These are phyloP conservation scores for Bruguiera gymnorhiza DNA, from an alignment of 345 rosid genomes.

Conservation along the genomic window DNA sequence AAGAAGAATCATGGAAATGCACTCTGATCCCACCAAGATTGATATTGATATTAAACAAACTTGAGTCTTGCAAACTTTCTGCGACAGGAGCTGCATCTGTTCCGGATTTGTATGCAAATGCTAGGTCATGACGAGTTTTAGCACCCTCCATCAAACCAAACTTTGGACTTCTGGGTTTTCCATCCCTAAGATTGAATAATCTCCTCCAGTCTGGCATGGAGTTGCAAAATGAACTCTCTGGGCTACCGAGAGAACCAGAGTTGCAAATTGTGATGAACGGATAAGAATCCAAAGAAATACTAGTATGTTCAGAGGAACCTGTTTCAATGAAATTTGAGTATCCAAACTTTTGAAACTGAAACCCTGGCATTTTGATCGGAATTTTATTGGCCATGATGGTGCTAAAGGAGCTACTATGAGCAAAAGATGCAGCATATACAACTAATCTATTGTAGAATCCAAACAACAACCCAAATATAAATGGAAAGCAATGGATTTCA, in stretches of 20 bases:
- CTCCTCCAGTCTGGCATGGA: slow-evolving; percentile 58
- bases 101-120: slow-evolving; percentile 20
- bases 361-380: slow-evolving; percentile 33
- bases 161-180: slow-evolving; percentile 34
- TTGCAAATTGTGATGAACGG: slow-evolving; percentile 60
- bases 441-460: slow-evolving; percentile 50
- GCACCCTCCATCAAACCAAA: slow-evolving; percentile 33
- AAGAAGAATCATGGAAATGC: slow-evolving; percentile 81
- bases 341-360: slow-evolving; percentile 59
- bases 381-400: slow-evolving; percentile 22
- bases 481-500: slow-evolving; percentile 81
- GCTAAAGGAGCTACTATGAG: slow-evolving; percentile 22
- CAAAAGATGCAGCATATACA: slow-evolving; percentile 32
- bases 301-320: slow-evolving; percentile 39
- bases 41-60: slow-evolving; percentile 40
- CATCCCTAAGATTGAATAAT: slow-evolving; percentile 36
- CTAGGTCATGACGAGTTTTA: slow-evolving; percentile 13
- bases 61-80: slow-evolving; percentile 28
- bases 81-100: slow-evolving; percentile 26
- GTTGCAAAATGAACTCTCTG: slow-evolving; percentile 49
- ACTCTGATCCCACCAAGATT: slow-evolving; percentile 48
- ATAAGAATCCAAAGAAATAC: slow-evolving; percentile 60
- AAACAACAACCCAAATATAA: slow-evolving; percentile 48
- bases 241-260: slow-evolving; percentile 47
- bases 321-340: slow-evolving; percentile 66